phyloP scores from a whole-genome alignment of 1,139 yeast species.

The Debaryomyces sp. region DNA sequence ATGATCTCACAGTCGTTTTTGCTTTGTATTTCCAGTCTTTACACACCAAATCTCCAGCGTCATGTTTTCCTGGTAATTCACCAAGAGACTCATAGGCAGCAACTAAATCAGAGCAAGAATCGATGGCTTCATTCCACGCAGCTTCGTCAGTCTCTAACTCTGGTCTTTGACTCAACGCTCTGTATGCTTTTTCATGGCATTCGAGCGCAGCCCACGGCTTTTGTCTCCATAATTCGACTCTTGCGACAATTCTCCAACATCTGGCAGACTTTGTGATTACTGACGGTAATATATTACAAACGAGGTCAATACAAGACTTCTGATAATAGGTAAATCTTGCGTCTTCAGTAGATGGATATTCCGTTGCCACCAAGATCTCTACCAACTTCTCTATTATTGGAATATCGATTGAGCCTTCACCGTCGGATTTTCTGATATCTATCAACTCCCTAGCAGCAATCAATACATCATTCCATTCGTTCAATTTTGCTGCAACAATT shows the following conservation, averaged over 20 bases:
- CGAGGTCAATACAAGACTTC: constrained; percentile 65
- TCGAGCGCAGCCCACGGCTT: constrained; percentile 89
- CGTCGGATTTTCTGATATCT: constrained; percentile 51
- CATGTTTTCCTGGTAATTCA: constrained; percentile 81
- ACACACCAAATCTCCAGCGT: constrained; percentile 83
- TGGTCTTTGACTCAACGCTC: constrained; percentile 69
- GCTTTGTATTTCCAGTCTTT: constrained; percentile 92
- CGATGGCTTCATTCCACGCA: constrained; percentile 81
- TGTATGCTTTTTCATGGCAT: constrained; percentile 83
- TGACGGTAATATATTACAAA: constrained; percentile 65
- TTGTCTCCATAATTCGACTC: constrained; percentile 84
- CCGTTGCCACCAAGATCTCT: constrained; percentile 59
- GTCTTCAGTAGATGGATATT: constrained; percentile 47
- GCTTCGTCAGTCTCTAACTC: constrained; percentile 63
- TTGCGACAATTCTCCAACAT: constrained; percentile 84
- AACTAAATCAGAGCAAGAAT: constrained; percentile 74
- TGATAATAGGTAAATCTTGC: constrained; percentile 60
- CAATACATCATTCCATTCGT: constrained; percentile 87
- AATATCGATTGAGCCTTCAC: constrained; percentile 73
- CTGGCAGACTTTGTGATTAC: constrained; percentile 72
- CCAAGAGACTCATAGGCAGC: constrained; percentile 91
- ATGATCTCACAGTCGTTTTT: constrained; percentile 66
- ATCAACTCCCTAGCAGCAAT: constrained; percentile 65
- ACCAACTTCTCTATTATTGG: constrained; percentile 77
- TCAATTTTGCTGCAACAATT: constrained; percentile 75